Conservation (phyloP, 2,329 filamentous ascomycete genomes). For the Talaromyces sp. region DNA sequence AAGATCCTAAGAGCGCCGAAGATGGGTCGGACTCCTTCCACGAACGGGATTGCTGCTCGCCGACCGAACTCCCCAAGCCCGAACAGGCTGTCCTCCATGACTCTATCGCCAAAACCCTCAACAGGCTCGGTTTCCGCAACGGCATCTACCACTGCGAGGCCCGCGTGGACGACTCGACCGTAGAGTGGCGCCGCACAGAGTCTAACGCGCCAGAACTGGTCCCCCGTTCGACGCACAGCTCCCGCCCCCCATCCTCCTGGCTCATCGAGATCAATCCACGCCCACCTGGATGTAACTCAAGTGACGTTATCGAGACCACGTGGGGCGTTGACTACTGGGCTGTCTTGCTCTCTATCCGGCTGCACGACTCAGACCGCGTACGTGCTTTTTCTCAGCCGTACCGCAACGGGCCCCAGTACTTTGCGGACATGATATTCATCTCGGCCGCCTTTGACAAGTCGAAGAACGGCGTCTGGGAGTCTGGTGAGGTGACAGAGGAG, state of each 20-base stretch:
- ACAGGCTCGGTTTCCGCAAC: conserved; percentile 18
- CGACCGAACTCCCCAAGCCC: conserved; percentile 17
- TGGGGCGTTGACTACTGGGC: conserved; percentile 2
- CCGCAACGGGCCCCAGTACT: background rate
- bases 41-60: conserved; percentile 6
- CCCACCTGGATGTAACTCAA: conserved; percentile 15
- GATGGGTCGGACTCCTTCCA: background rate
- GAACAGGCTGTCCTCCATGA: conserved; percentile 17
- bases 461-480: background rate
- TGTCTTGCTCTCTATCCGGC: background rate
- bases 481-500: conserved; percentile 1
- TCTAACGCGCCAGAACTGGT: conserved; percentile 16
- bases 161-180: conserved; percentile 19
- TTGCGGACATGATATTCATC: background rate
- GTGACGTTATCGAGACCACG: background rate
- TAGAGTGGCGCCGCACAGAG: conserved; percentile 13
- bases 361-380: background rate
- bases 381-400: background rate
- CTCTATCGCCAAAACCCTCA: conserved; percentile 17
- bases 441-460: background rate
- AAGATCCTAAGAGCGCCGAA: background rate
- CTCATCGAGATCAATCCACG: conserved; percentile 27
- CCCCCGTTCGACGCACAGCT: background rate
- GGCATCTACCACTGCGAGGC: conserved; percentile 28
- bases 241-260: conserved; percentile 8